A percentile compares a stretch with the other conserved stretches of the same genome.
Evolutionary conservation across 2,329 filamentous ascomycete genomes (phyloP).

Genomic region (Fusarium equiseti): DNA sequence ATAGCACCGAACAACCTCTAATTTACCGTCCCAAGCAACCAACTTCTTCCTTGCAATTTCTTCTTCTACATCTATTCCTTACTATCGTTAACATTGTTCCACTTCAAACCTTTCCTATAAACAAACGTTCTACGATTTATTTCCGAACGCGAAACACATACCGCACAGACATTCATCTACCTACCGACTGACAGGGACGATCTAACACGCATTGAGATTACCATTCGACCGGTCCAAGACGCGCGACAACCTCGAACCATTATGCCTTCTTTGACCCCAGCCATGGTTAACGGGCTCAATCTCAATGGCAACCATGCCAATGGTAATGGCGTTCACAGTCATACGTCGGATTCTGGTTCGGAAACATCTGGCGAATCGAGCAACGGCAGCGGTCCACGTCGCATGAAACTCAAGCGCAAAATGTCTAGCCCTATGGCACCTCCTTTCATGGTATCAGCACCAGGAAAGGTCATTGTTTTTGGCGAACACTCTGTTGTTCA

Average conservation of each 20-base stretch:
- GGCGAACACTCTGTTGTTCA: constrained; percentile 98
- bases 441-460: constrained; percentile 96
- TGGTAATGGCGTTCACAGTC: constrained; percentile 20
- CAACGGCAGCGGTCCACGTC: constrained; percentile 53
- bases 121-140: neutral
- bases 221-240: constrained; percentile 28
- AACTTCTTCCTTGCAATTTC: constrained; percentile 18
- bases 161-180: constrained; percentile 21
- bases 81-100: constrained; percentile 13
- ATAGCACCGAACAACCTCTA: constrained; percentile 31
- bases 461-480: constrained; percentile 98
- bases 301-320: constrained; percentile 38
- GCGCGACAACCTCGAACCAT: constrained; percentile 24
- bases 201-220: constrained; percentile 19
- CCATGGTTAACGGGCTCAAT: constrained; percentile 45
- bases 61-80: neutral
- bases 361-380: constrained; percentile 46
- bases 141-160: constrained; percentile 2
- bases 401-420: constrained; percentile 64
- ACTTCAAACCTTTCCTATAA: constrained; percentile 1
- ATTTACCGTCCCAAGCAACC: constrained; percentile 35
- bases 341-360: constrained; percentile 44
- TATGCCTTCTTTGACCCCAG: constrained; percentile 41
- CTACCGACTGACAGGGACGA: constrained; percentile 10
- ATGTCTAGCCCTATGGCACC: constrained; percentile 79